A percentile compares a stretch with the other conserved stretches of the same genome.
Conservation (phyloP, 108 stramenopile species). For the Fragilariopsis cylindrus region DNA sequence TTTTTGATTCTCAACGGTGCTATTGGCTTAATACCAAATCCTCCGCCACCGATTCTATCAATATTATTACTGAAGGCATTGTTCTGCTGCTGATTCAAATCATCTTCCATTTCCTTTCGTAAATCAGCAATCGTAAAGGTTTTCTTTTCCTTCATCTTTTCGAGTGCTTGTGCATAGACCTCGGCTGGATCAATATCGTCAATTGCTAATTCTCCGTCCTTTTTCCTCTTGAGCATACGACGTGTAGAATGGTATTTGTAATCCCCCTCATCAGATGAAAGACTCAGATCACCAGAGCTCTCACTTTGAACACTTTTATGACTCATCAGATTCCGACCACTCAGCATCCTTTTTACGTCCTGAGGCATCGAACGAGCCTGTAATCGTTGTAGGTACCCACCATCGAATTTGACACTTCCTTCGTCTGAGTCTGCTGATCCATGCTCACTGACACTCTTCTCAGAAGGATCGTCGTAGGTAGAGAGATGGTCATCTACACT, state of each 20-base stretch:
- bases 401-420: slow-evolving; percentile 16
- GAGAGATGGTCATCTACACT: neutral
- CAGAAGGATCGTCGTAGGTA: neutral
- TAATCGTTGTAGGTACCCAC: slow-evolving; percentile 26
- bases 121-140: slow-evolving; percentile 28
- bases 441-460: neutral
- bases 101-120: slow-evolving; percentile 39
- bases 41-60: neutral
- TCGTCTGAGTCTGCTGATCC: slow-evolving; percentile 17
- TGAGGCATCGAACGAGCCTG: slow-evolving; percentile 32
- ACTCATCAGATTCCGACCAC: neutral
- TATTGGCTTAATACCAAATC: neutral
- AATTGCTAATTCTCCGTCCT: slow-evolving; percentile 17
- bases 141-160: slow-evolving; percentile 32
- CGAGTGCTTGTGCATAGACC: slow-evolving; percentile 30
- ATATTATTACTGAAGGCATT: neutral
- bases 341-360: slow-evolving; percentile 25
- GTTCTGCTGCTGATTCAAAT: neutral
- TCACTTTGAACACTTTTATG: neutral
- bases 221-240: slow-evolving; percentile 19
- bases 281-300: neutral
- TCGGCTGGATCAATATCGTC: slow-evolving; percentile 35
- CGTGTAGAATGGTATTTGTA: neutral
- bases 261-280: slow-evolving; percentile 1
- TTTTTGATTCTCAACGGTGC: neutral